phyloP scores from a whole-genome alignment of 352 stramenopile species.

The Phytophthora fragariae region DNA sequence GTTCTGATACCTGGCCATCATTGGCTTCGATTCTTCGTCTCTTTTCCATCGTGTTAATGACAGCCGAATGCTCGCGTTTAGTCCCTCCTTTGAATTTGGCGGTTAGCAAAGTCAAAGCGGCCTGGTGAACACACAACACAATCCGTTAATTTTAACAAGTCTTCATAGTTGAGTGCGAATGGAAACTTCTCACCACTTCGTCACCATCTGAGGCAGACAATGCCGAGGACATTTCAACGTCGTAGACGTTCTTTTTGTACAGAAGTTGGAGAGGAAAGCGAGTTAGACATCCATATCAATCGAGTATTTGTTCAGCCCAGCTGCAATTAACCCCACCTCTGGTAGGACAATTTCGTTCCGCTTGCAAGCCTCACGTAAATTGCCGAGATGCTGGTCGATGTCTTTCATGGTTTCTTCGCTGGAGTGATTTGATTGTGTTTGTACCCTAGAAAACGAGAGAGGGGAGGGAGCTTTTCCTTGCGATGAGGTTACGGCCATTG shows the following conservation, averaged over 20 bases:
- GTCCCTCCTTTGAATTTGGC: slow-evolving; percentile 5
- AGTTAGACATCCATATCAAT: background rate
- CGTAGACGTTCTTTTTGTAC: slow-evolving; percentile 11
- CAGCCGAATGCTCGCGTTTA: slow-evolving; percentile 19
- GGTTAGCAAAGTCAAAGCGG: slow-evolving; percentile 10
- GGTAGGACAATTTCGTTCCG: slow-evolving; percentile 14
- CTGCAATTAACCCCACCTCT: slow-evolving; percentile 7
- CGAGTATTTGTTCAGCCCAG: background rate
- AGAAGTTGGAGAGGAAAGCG: background rate
- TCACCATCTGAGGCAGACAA: slow-evolving; percentile 15
- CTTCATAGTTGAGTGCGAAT: background rate
- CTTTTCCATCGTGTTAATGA: background rate
- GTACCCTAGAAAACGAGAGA: background rate
- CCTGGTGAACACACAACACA: slow-evolving; percentile 1
- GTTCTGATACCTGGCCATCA: background rate
- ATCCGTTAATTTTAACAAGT: background rate
- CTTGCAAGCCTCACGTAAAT: slow-evolving; percentile 21
- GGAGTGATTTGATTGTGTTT: background rate
- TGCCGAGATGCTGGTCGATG: slow-evolving; percentile 9
- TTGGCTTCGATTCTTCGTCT: background rate
- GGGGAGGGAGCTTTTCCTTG: slow-evolving; percentile 1
- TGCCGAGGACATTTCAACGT: slow-evolving; percentile 6
- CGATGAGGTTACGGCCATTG: slow-evolving; percentile 3
- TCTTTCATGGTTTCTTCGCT: slow-evolving; percentile 15
- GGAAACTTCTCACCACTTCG: slow-evolving; percentile 12